phyloP scores from a whole-genome alignment of 345 rosid species.

The Boechera stricta region DNA sequence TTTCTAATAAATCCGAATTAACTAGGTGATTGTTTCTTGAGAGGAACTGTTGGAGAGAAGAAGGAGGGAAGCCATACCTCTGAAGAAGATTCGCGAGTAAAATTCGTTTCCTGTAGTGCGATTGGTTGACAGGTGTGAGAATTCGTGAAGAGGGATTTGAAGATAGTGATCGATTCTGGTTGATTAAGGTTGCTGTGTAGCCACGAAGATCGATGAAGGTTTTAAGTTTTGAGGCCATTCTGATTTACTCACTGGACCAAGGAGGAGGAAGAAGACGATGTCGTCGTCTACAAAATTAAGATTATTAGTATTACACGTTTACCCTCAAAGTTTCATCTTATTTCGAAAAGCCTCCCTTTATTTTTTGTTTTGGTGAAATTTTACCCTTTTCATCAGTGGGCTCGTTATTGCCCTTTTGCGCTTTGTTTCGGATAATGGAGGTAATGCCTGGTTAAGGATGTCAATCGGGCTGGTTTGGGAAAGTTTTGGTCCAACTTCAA shows the following conservation, averaged over 20 bases:
- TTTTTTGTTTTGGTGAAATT: not conserved
- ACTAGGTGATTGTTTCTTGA: slow-evolving; percentile 49
- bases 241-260: not conserved
- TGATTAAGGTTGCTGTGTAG: slow-evolving; percentile 11
- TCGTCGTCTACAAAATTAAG: not conserved
- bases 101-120: slow-evolving; percentile 53
- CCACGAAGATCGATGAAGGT: slow-evolving; percentile 28
- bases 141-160: slow-evolving; percentile 27
- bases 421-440: no score
- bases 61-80: slow-evolving; percentile 71
- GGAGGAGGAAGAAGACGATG: slow-evolving; percentile 22
- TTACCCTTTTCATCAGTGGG: not conserved
- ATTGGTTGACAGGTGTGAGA: slow-evolving; percentile 33
- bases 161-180: slow-evolving; percentile 41
- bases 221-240: slow-evolving; percentile 33
- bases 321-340: not conserved
- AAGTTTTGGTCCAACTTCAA: no score
- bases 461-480: no score
- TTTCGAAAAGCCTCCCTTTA: not conserved
- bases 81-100: slow-evolving; percentile 66
- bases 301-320: not conserved
- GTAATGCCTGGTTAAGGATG: no score
- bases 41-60: slow-evolving; percentile 58
- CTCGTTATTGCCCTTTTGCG: no score
- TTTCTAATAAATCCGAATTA: slow-evolving; percentile 51